A percentile compares a stretch with the other conserved stretches of the same genome.
Evolutionary conservation across 2,329 filamentous ascomycete species (phyloP).

Genomic region (Verticillium albo-atrum): DNA sequence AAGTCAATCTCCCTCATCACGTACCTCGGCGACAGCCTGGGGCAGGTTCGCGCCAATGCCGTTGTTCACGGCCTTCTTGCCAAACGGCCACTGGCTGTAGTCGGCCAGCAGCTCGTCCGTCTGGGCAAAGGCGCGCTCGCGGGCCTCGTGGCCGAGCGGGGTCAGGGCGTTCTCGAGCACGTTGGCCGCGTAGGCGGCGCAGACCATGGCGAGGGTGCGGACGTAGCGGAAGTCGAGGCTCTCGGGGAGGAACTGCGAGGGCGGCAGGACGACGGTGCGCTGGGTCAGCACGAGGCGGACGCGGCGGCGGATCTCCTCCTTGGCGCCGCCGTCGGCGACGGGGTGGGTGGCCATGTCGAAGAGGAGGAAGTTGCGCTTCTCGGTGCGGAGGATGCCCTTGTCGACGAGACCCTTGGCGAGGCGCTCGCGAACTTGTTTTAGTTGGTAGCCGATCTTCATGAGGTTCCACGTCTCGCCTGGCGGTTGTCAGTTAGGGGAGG

Average conservation of each 20-base stretch:
- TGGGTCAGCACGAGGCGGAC: constrained; percentile 91
- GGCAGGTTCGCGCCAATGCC: constrained; percentile 91
- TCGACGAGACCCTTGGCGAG: constrained; percentile 96
- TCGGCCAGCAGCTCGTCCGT: constrained; percentile 94
- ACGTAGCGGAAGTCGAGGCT: constrained; percentile 91
- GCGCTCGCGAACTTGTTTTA: constrained; percentile 97
- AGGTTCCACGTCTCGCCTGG: constrained; percentile 98
- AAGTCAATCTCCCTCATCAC: constrained; percentile 17
- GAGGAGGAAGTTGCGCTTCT: constrained; percentile 98
- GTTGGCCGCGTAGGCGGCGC: constrained; percentile 95
- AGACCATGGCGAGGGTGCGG: constrained; percentile 92
- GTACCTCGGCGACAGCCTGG: constrained; percentile 73
- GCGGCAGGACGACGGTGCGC: constrained; percentile 85
- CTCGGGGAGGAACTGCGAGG: constrained; percentile 86
- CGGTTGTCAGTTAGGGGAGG: too few relatives aligned
- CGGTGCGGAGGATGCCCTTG: constrained; percentile 96
- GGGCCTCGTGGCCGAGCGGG: constrained; percentile 86
- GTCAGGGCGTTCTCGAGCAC: constrained; percentile 97
- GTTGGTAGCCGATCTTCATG: constrained; percentile 99
- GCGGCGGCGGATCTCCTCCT: constrained; percentile 92
- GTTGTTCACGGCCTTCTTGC: constrained; percentile 70
- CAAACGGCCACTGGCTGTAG: constrained; percentile 97
- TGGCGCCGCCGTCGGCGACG: constrained; percentile 91
- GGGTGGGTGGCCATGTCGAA: constrained; percentile 99
- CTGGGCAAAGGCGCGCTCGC: constrained; percentile 92